Evolutionary conservation across 305 asterid species (phyloP).

Genomic region (Fraxinus floribunda): DNA sequence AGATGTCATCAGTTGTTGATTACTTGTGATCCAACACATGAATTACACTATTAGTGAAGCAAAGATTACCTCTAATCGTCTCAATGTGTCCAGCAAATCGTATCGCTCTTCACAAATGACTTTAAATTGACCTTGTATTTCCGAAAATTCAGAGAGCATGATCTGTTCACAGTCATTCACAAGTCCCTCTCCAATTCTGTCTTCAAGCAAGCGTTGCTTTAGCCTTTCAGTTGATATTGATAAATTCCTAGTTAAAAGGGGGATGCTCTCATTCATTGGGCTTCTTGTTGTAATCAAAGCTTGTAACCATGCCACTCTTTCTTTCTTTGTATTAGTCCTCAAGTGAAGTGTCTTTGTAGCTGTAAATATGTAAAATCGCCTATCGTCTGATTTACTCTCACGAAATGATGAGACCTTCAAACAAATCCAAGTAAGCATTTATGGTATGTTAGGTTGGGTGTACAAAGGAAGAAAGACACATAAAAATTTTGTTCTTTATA

Average conservation of each 20-base stretch:
- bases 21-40: not conserved
- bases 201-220: conserved; percentile 68
- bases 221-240: conserved; percentile 80
- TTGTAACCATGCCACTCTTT: conserved; percentile 79
- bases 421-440: conserved; percentile 9
- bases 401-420: conserved; percentile 84
- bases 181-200: conserved; percentile 68
- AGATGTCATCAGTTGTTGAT: not conserved
- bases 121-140: conserved; percentile 66
- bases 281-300: conserved; percentile 69
- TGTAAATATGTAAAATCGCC: conserved; percentile 86
- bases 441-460: not conserved
- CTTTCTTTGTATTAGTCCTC: conserved; percentile 71
- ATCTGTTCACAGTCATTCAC: conserved; percentile 88
- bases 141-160: conserved; percentile 80
- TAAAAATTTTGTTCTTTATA: not conserved
- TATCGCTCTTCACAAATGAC: conserved; percentile 72
- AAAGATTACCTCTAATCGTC: conserved; percentile 74
- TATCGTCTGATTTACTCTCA: conserved; percentile 84
- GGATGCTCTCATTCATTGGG: conserved; percentile 46
- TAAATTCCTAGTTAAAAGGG: conserved; percentile 55
- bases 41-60: not conserved
- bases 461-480: not conserved
- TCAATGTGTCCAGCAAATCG: conserved; percentile 68
- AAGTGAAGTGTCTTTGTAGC: conserved; percentile 89